Base-by-base conservation (phyloP, 2,329 filamentous ascomycete species). In the Cladophialophora chaetospira region DNA sequence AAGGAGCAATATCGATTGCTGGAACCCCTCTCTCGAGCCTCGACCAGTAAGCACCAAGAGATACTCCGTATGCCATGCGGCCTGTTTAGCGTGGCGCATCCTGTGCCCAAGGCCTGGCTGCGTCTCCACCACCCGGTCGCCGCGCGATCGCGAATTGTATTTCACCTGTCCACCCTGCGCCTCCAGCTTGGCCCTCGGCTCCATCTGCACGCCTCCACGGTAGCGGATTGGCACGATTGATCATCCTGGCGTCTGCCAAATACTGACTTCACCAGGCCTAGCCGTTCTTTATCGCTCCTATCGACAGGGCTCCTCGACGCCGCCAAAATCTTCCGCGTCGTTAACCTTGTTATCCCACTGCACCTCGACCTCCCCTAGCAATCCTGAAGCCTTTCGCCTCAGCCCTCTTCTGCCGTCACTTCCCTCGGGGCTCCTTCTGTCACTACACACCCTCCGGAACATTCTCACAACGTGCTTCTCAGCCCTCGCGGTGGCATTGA, bases 291-390 rank as follows among this genome's bases (percentile, higher is more conserved):
- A 64, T 64, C 63, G 60, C 51, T 60, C 50, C 62, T 63, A 59
- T 59, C 55, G 55, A 63, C 54, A 58, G 48, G 61, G 62, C 55
- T 45, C 53, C 44, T 59, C 53, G 55, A 53, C 63, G 61, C 63
- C 63, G 61, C 63, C 64, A 66, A 57, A 66, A 61, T 63, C 42
- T 62, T 61, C 61, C 61, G 52, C 53, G 35, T 62, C 53, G 42
- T 46, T 51, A 23, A 13, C 43, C 31, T 55, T 52, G 55, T 51
- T 53, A 61, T 61, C 47, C 58, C 58, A 58, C 55, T 55, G 36
- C 31, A 56, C 49, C 43, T 50, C 43, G 26, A 28, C 57, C 49
- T 55, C 48, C 42, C n/a, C 40, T 53, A 26, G 40, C 26, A 28
- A 36, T 38, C 42, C 29, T 50, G 42, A 58, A n/a, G 55, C 55